Percentiles rank a stretch among this genome's conserved stretches.
Conservation (phyloP, 176 grass and related monocot genomes). For the Avena sativa region DNA sequence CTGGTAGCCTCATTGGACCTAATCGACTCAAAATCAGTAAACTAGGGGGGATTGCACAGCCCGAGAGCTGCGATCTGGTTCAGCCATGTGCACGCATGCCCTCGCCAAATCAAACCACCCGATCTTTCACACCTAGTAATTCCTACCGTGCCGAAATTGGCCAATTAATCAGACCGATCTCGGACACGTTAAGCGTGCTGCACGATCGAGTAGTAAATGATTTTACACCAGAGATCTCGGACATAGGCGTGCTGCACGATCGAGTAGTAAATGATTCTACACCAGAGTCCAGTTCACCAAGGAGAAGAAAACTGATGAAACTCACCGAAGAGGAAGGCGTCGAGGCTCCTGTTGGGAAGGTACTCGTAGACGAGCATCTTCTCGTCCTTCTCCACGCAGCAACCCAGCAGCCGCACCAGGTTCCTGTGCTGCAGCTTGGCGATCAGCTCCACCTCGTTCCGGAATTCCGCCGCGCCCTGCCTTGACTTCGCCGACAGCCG, state of each 20-base stretch:
- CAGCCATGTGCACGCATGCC: slow-evolving; percentile 34
- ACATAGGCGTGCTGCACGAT: background rate
- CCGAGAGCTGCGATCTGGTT: slow-evolving; percentile 8
- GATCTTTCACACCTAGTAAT: background rate
- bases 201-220: background rate
- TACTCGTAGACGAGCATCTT: slow-evolving; percentile 95
- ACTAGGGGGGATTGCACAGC: slow-evolving; percentile 25
- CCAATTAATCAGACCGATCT: background rate
- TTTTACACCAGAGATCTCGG: background rate
- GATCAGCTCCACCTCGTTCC: slow-evolving; percentile 91
- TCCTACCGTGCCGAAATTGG: background rate
- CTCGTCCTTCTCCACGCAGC: slow-evolving; percentile 83
- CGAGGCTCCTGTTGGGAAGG: slow-evolving; percentile 89
- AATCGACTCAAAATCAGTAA: slow-evolving; percentile 40
- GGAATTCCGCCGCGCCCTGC: slow-evolving; percentile 70
- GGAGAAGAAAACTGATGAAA: background rate
- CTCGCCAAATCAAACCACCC: slow-evolving; percentile 20
- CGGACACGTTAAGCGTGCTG: background rate
- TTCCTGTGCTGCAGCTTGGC: slow-evolving; percentile 97
- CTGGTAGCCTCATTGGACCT: slow-evolving; percentile 11
- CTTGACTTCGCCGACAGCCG: slow-evolving; percentile 74
- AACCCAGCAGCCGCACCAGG: slow-evolving; percentile 79
- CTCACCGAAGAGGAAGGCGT: slow-evolving; percentile 85
- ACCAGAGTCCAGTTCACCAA: background rate
- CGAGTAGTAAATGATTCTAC: background rate